These are phyloP conservation scores for Geranium brycei DNA, from an alignment of 345 rosid species.

Conservation along the genomic window DNA sequence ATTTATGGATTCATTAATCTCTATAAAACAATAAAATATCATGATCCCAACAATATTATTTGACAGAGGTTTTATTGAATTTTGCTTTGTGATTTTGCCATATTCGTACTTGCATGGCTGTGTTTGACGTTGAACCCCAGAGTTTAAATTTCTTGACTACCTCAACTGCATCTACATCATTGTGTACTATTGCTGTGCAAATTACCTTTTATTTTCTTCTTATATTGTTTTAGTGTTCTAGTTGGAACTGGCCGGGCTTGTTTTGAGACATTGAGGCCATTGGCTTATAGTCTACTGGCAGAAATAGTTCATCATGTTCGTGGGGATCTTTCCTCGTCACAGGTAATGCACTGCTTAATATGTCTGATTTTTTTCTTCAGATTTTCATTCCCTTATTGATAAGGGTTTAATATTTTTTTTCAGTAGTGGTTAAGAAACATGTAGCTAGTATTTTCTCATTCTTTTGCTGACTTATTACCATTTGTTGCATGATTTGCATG, in stretches of 20 bases:
- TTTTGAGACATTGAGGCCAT: constrained; percentile 90
- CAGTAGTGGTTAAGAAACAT: neutral
- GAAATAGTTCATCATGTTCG: constrained; percentile 99
- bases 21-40: too few relatives aligned
- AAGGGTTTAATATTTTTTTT: neutral
- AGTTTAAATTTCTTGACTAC: neutral
- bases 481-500: neutral
- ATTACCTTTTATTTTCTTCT: neutral
- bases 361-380: neutral
- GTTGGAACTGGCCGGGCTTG: constrained; percentile 99
- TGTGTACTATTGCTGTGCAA: neutral
- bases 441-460: neutral
- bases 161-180: neutral
- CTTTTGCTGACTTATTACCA: neutral
- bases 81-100: too few relatives aligned
- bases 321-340: constrained; percentile 68
- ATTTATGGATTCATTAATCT: too few relatives aligned
- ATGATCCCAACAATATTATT: too few relatives aligned
- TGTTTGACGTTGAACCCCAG: neutral
- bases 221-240: constrained; percentile 48
- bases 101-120: neutral
- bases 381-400: neutral
- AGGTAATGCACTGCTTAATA: constrained; percentile 31
- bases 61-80: too few relatives aligned
- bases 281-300: constrained; percentile 94